phyloP scores from a whole-genome alignment of 306 rosid genomes.

The Dalbergia cochinchinensis region DNA sequence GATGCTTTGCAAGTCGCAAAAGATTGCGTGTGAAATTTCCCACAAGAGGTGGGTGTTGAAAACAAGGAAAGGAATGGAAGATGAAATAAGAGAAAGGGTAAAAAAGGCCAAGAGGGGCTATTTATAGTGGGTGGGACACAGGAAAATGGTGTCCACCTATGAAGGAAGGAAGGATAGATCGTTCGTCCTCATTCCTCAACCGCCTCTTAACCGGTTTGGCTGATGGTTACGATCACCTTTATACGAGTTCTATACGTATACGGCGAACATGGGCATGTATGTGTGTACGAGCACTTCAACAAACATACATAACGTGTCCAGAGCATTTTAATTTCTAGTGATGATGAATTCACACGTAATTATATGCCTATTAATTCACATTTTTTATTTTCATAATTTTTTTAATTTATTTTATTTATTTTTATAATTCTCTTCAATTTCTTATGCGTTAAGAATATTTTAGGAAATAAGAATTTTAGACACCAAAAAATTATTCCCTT shows the following conservation, averaged over 20 bases:
- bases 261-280: neutral
- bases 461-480: no score
- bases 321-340: no score
- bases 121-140: neutral
- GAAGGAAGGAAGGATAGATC: neutral
- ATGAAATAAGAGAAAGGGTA: neutral
- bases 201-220: neutral
- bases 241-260: neutral
- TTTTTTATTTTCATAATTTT: no score
- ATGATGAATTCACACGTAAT: no score
- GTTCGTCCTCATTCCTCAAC: neutral
- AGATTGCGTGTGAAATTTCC: neutral
- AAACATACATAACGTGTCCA: no score
- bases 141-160: neutral
- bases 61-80: neutral
- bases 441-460: no score
- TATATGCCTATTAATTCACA: no score
- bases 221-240: neutral
- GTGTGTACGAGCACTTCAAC: neutral
- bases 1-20: no score
- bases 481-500: no score
- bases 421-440: no score
- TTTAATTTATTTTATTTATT: no score
- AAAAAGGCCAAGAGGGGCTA: neutral
- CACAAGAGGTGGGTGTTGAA: neutral